These are phyloP conservation scores for Coriaria nepalensis DNA, from an alignment of 306 rosid genomes.

Conservation along the genomic window DNA sequence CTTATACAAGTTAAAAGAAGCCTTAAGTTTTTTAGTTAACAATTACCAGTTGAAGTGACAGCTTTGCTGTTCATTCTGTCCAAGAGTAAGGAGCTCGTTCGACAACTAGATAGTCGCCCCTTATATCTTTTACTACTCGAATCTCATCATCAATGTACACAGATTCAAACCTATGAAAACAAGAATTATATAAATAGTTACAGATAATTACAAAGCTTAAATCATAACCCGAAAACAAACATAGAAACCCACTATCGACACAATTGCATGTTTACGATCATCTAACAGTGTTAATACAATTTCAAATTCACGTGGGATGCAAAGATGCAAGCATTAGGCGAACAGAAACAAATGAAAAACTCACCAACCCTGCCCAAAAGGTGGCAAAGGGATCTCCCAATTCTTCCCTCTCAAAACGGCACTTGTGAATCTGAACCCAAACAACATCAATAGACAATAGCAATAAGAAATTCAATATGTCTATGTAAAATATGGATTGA, in stretches of 20 bases:
- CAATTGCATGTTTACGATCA: neutral
- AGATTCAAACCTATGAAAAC: conserved; percentile 53
- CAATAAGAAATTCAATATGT: no score
- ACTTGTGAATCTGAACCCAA: conserved; percentile 61
- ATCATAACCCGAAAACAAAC: conserved; percentile 3
- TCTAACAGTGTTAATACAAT: neutral
- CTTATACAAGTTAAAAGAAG: no score
- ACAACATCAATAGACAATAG: conserved; percentile 15
- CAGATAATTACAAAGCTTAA: conserved; percentile 4
- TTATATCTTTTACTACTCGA: conserved; percentile 70
- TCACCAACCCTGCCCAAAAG: conserved; percentile 96
- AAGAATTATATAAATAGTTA: conserved; percentile 10
- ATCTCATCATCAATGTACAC: conserved; percentile 63
- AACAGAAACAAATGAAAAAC: conserved; percentile 24
- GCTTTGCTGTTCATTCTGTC: conserved; percentile 44
- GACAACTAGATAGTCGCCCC: conserved; percentile 77
- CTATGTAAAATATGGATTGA: no score
- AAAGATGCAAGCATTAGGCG: neutral
- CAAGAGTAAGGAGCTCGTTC: conserved; percentile 63
- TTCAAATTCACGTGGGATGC: neutral
- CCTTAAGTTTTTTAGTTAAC: no score
- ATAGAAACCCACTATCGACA: neutral
- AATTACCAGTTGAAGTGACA: no score
- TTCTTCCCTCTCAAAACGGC: conserved; percentile 77
- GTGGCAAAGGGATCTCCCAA: conserved; percentile 94